phyloP scores from a whole-genome alignment of 345 rosid species.

The Rhodamnia rubescens region DNA sequence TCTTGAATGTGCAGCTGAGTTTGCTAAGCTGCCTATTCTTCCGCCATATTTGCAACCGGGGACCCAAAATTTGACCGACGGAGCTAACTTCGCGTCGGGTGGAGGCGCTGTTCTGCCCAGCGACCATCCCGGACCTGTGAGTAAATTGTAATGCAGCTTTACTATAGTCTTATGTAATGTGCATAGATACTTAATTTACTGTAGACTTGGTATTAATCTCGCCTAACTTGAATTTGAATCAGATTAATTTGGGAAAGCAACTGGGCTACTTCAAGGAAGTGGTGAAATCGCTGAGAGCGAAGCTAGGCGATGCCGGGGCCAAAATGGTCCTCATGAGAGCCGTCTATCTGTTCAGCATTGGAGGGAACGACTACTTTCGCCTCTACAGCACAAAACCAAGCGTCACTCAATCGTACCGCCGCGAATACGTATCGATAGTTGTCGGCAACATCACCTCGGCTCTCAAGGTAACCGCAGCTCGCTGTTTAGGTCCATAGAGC shows the following conservation, averaged over 20 bases:
- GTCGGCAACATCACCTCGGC: slow-evolving; percentile 7
- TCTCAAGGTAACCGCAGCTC: slow-evolving; percentile 1
- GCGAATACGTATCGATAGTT: background rate
- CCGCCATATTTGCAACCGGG: slow-evolving; percentile 7
- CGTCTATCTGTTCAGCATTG: slow-evolving; percentile 10
- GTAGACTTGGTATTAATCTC: background rate
- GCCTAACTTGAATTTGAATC: background rate
- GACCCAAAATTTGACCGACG: background rate
- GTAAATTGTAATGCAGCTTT: background rate
- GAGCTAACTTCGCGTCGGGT: slow-evolving; percentile 25
- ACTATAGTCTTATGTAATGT: background rate
- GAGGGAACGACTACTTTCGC: slow-evolving; percentile 8
- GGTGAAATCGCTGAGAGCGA: background rate
- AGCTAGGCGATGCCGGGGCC: background rate
- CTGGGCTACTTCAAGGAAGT: slow-evolving; percentile 7
- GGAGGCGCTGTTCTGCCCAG: slow-evolving; percentile 14
- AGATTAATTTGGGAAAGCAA: slow-evolving; percentile 8
- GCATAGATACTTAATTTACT: background rate
- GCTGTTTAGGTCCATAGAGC: background rate
- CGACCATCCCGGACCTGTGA: background rate
- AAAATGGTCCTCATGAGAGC: background rate
- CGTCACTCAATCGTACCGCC: background rate
- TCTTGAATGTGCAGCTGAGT: slow-evolving; percentile 4
- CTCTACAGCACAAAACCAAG: background rate
- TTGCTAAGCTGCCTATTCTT: slow-evolving; percentile 9